These are phyloP conservation scores for Malus hybrid DNA, from an alignment of 331 rosid species.

Conservation along the genomic window DNA sequence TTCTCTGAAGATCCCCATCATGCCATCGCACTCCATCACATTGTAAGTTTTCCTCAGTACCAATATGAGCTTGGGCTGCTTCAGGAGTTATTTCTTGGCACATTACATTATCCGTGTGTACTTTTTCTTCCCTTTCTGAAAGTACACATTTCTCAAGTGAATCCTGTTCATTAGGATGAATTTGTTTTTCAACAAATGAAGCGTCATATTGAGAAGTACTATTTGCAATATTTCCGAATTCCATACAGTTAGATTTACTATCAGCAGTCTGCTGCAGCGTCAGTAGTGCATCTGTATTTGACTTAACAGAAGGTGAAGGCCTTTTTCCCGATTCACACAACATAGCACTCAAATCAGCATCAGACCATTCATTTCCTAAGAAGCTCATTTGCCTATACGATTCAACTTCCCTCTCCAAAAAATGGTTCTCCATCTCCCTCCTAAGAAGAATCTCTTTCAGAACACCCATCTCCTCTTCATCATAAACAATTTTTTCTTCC, in stretches of 20 bases:
- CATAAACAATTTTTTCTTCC: slow-evolving; percentile 67
- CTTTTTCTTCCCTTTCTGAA: slow-evolving; percentile 11
- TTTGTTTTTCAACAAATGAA: slow-evolving; percentile 19
- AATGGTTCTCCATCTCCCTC: slow-evolving; percentile 65
- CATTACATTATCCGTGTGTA: slow-evolving; percentile 5
- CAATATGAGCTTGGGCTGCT: background rate
- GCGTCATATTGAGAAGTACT: slow-evolving; percentile 6
- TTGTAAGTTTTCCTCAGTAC: slow-evolving; percentile 10
- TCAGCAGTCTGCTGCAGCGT: slow-evolving; percentile 9
- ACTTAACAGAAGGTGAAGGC: slow-evolving; percentile 18
- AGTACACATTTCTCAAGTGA: slow-evolving; percentile 12
- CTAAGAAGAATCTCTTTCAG: slow-evolving; percentile 66
- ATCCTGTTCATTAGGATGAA: slow-evolving; percentile 18
- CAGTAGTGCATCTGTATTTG: slow-evolving; percentile 12
- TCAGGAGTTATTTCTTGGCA: slow-evolving; percentile 8
- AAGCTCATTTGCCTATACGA: slow-evolving; percentile 41
- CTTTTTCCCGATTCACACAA: slow-evolving; percentile 27
- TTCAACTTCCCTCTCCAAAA: slow-evolving; percentile 63
- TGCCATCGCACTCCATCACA: slow-evolving; percentile 18
- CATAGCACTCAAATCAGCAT: slow-evolving; percentile 20
- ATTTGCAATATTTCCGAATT: slow-evolving; percentile 1
- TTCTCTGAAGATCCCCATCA: slow-evolving; percentile 11
- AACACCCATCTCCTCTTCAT: slow-evolving; percentile 73
- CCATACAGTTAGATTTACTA: background rate
- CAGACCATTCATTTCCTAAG: slow-evolving; percentile 27